Evolutionary conservation across 2,329 filamentous ascomycete species (phyloP), one percentile per base, ranked within the genome.

Genomic region (Xylaria arbuscula): DNA sequence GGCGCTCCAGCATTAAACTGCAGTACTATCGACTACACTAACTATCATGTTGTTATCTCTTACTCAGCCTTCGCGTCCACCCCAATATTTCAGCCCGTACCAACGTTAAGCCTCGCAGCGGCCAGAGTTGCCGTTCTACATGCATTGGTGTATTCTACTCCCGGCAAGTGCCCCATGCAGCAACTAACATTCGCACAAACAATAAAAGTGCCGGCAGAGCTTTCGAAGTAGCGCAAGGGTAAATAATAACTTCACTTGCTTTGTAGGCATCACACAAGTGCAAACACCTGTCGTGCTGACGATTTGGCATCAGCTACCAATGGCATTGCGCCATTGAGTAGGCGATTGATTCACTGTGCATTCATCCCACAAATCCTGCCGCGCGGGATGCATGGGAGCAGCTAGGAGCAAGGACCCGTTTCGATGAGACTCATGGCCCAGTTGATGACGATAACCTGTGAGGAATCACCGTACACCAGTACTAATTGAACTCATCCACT

Each of bases 311-410:
- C 57, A 28, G 45, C 51, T 54, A 48, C 38, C n/a, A 17, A 38
- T 59, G 53, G 22, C 22, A 62, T 5, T 65, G 42, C 58, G 19
- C 11, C 54, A 17, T 19, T 36, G 28, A 42, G 50, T 17, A 42
- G 50, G 17, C 61, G n/a, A 51, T 45, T 45, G 55, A 64, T 62
- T 48, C 62, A 24, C 47, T 50, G 58, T 63, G 55, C 58, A 66
- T 56, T 51, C 54, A 51, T 63, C 54, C 62, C 38, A 55, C 58
- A 65, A 15, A 60, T 69, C 67, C 59, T 66, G 57, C 66, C 66
- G 57, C 47, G 62, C 66, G 58, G 58, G 62, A 66, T 28, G 66
- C 62, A 65, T 65, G 62, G 62, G 57, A 50, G 17, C 10, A 58
- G 28, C 36, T 50, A 55, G 10, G 60, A 38, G 53, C 28, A 40